Conservation (phyloP, 176 grass and related monocot genomes). For the Zoysia japonica region DNA sequence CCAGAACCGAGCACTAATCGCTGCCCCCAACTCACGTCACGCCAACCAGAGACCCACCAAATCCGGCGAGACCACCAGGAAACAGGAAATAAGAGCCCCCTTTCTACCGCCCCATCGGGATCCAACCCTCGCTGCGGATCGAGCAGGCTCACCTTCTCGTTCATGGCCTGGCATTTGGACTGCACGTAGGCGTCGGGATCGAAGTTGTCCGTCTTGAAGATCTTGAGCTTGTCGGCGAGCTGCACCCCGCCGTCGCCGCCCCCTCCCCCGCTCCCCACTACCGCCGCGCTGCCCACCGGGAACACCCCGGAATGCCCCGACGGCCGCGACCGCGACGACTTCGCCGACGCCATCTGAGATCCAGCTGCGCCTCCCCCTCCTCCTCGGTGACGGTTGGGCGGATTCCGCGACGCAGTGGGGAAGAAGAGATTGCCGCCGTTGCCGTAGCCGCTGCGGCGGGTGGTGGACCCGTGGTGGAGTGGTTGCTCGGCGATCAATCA, state of each 20-base stretch:
- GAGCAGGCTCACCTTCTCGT: constrained; percentile 70
- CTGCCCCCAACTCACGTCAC: background rate
- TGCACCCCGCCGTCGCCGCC: constrained; percentile 70
- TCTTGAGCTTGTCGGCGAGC: constrained; percentile 98
- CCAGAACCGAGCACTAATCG: constrained; percentile 11
- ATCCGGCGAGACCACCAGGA: background rate
- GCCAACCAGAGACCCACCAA: background rate
- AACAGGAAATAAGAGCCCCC: background rate
- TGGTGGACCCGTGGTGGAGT: background rate
- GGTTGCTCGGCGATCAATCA: constrained; percentile 32
- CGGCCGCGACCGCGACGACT: constrained; percentile 79
- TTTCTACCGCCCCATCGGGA: background rate
- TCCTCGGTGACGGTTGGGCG: background rate
- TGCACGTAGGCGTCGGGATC: constrained; percentile 96
- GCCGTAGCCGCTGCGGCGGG: background rate
- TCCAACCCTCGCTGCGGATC: background rate
- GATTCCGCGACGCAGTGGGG: background rate
- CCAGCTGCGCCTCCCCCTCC: background rate
- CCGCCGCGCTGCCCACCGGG: constrained; percentile 46
- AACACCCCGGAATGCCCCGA: constrained; percentile 67
- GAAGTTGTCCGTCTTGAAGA: constrained; percentile 99
- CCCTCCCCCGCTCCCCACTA: constrained; percentile 32
- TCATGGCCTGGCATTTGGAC: constrained; percentile 97
- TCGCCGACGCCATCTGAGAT: constrained; percentile 77
- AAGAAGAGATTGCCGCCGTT: constrained; percentile 1